These are phyloP conservation scores for Pseudisothecium myosuroides DNA, from an alignment of 225 moss, liverwort and hornwort genomes.

Conservation along the genomic window DNA sequence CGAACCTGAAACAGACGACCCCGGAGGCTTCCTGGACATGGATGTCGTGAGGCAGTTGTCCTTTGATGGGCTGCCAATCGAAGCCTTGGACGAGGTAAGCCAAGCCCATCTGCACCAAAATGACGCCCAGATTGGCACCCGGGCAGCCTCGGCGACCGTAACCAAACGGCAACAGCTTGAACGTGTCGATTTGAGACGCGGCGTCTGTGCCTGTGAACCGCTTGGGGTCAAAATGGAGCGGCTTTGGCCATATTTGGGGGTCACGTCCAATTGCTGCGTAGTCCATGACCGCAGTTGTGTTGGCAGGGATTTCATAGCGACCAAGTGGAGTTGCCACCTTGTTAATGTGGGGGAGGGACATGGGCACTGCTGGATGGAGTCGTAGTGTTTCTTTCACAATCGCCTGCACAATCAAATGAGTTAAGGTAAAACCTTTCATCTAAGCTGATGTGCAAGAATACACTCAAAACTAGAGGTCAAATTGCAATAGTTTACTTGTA, in stretches of 20 bases:
- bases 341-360: conserved; percentile 48
- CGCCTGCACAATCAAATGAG: neutral
- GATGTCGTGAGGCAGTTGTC: conserved; percentile 23
- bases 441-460: neutral
- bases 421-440: neutral
- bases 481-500: neutral
- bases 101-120: conserved; percentile 22
- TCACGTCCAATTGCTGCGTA: conserved; percentile 37
- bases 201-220: conserved; percentile 26
- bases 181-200: conserved; percentile 25
- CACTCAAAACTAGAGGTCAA: neutral
- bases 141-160: conserved; percentile 50
- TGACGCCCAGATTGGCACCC: conserved; percentile 18
- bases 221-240: conserved; percentile 23
- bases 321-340: conserved; percentile 3
- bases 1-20: conserved; percentile 14
- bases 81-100: conserved; percentile 42
- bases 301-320: conserved; percentile 22
- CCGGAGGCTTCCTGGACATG: conserved; percentile 19
- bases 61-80: conserved; percentile 27
- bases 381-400: conserved; percentile 49
- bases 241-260: conserved; percentile 20
- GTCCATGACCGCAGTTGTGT: conserved; percentile 25
- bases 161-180: conserved; percentile 45
- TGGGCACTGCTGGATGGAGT: conserved; percentile 35